Evolutionary conservation across 352 stramenopile genomes (phyloP), one percentile per base, ranked within the genome.

Genomic region (Globisporangium cylindrosporum): DNA sequence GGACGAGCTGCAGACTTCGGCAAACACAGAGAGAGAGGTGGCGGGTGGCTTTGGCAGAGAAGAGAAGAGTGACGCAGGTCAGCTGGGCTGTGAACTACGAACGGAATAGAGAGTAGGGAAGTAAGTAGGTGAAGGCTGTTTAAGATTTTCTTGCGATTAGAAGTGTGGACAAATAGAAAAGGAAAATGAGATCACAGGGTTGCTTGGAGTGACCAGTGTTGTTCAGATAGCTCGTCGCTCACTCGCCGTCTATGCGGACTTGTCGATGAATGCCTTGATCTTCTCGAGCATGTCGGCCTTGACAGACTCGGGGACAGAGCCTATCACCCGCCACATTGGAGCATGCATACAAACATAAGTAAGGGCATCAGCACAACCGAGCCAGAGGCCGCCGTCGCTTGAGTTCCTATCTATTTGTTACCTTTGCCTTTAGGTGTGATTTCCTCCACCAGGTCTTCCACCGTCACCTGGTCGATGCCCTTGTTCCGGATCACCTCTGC

Each of bases 391-490:
- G 3, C 1, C 0, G 14, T 20, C 41, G 8, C 41, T n/a, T 5
- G 12, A 9, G 4, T 9, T 9, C 4, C 41, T 49, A 0, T 43
- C 20, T 27, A 38, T 15, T 34, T 5, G 12, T 18, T 71, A 93
- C 85, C 82, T 86, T 86, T 78, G 58, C 87, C 93, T 79, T 86
- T 86, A 12, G 91, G 94, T 20, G 90, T 97, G 65, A 98, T 97
- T 68, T 98, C 91, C 29, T 94, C 84, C 22, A 98, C 89, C 54
- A 98, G 75, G 69, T 98, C 93, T 67, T 98, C 95, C 46, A 98
- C 91, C 0, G 92, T 98, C 60, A 98, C 96, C 74, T 97, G 90
- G 68, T 98, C 90, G 62, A 98, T 92, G 24, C 93, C 94, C 67
- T 98, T 98, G 69, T 77, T 96, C 59, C 91, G 80, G 67, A 98